phyloP scores from a whole-genome alignment of 2,329 filamentous ascomycete genomes.

The Monosporascus sp. region DNA sequence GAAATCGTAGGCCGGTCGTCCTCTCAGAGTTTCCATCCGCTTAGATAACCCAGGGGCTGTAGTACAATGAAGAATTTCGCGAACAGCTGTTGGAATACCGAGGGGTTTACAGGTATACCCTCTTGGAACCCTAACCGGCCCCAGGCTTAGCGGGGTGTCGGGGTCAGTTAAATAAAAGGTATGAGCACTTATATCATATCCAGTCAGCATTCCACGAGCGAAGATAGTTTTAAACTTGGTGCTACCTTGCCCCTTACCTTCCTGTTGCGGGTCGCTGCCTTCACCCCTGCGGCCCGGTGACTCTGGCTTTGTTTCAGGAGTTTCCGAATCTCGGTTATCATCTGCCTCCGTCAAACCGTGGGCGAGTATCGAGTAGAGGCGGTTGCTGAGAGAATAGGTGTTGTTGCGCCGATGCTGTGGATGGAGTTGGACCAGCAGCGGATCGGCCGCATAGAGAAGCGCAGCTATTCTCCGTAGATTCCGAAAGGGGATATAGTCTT shows the following conservation, averaged over 20 bases:
- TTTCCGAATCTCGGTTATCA: background rate
- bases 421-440: slow-evolving; percentile 17
- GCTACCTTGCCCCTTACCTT: no score
- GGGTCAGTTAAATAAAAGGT: background rate
- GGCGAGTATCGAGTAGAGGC: slow-evolving; percentile 12
- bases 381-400: slow-evolving; percentile 8
- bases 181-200: no score
- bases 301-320: background rate
- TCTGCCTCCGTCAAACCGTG: slow-evolving; percentile 1
- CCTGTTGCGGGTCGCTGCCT: background rate
- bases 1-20: slow-evolving; percentile 10
- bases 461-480: slow-evolving; percentile 15
- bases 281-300: background rate
- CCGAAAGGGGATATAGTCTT: slow-evolving; percentile 7
- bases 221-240: no score
- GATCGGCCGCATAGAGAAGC: slow-evolving; percentile 16
- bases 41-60: background rate
- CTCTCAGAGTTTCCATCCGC: background rate
- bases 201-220: no score
- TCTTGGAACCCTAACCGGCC: no score
- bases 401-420: slow-evolving; percentile 6
- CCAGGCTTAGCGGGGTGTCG: background rate
- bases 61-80: slow-evolving; percentile 1
- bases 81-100: background rate
- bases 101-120: background rate